phyloP scores from a whole-genome alignment of 2,329 filamentous ascomycete species.

The Lachnum nothofagi region DNA sequence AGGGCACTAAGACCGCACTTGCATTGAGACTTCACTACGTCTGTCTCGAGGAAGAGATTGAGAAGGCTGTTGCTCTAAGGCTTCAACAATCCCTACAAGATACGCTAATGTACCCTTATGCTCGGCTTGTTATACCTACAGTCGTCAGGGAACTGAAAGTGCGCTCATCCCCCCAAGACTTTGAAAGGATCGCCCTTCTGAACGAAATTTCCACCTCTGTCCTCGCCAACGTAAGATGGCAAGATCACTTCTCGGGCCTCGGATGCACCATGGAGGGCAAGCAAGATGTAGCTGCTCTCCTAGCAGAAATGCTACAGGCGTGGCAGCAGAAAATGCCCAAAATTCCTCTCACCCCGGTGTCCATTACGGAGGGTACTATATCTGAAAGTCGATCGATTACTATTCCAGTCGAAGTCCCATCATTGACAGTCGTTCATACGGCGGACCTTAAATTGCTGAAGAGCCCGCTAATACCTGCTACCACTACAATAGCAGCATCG shows the following conservation, averaged over 20 bases:
- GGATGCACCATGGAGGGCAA: constrained; percentile 32
- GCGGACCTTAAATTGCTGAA: constrained; percentile 57
- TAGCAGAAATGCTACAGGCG: constrained; percentile 23
- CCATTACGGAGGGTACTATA: constrained; percentile 23
- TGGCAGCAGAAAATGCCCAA: constrained; percentile 25
- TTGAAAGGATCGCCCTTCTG: constrained; percentile 53
- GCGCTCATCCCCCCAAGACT: constrained; percentile 44
- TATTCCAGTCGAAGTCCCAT: constrained; percentile 86
- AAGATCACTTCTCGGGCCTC: constrained; percentile 46
- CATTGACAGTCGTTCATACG: constrained; percentile 76
- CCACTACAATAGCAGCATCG: constrained; percentile 43
- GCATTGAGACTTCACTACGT: constrained; percentile 71
- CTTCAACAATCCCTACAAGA: constrained; percentile 39
- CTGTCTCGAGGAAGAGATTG: constrained; percentile 70
- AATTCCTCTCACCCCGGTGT: constrained; percentile 23
- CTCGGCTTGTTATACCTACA: constrained; percentile 41
- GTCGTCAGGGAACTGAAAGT: constrained; percentile 42
- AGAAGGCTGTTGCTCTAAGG: constrained; percentile 42
- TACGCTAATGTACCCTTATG: constrained; percentile 42
- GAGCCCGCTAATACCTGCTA: constrained; percentile 32
- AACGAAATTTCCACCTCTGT: constrained; percentile 47
- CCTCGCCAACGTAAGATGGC: constrained; percentile 45
- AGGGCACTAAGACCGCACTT: constrained; percentile 41
- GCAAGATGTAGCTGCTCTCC: constrained; percentile 25
- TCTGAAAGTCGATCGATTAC: constrained; percentile 59